Percentiles rank a stretch among this genome's conserved stretches.
Evolutionary conservation across 169 alveolate genomes (phyloP).

Genomic region (Plasmodium inui): DNA sequence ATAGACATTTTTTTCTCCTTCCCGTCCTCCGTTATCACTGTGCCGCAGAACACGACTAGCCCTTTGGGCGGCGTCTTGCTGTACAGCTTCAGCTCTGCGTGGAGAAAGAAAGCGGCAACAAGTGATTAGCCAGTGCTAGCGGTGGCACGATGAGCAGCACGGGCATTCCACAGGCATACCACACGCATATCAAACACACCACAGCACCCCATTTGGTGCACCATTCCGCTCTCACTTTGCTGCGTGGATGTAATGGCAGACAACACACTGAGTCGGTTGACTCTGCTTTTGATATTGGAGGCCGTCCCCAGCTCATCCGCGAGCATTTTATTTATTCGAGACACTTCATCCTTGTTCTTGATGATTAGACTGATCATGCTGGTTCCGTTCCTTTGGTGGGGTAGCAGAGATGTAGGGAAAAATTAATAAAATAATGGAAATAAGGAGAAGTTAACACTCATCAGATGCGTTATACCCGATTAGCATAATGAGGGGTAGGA

Average conservation of each 20-base stretch:
- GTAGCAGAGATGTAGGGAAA: background rate
- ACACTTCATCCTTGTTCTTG: constrained; percentile 96
- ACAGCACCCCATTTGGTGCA: no score
- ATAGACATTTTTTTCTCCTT: constrained; percentile 95
- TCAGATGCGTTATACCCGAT: no score
- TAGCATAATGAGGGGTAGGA: background rate
- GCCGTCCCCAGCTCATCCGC: constrained; percentile 98
- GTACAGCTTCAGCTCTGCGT: constrained; percentile 93
- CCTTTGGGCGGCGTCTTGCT: constrained; percentile 98
- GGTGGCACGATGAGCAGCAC: background rate
- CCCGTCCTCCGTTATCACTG: constrained; percentile 96
- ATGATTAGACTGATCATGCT: constrained; percentile 97
- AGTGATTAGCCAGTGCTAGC: background rate
- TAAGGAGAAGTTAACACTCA: no score
- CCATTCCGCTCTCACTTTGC: constrained; percentile 89
- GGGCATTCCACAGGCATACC: no score
- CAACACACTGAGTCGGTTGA: constrained; percentile 96
- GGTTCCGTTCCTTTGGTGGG: constrained; percentile 92
- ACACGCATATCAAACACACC: no score
- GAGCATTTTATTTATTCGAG: constrained; percentile 94
- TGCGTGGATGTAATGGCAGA: constrained; percentile 98
- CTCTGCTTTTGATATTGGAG: constrained; percentile 97
- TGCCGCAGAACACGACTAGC: constrained; percentile 97
- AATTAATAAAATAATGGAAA: background rate
- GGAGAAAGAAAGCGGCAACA: background rate